These are phyloP conservation scores for Coemansia sp. DNA, from an alignment of 192 early-diverging fungal species.

Conservation along the genomic window DNA sequence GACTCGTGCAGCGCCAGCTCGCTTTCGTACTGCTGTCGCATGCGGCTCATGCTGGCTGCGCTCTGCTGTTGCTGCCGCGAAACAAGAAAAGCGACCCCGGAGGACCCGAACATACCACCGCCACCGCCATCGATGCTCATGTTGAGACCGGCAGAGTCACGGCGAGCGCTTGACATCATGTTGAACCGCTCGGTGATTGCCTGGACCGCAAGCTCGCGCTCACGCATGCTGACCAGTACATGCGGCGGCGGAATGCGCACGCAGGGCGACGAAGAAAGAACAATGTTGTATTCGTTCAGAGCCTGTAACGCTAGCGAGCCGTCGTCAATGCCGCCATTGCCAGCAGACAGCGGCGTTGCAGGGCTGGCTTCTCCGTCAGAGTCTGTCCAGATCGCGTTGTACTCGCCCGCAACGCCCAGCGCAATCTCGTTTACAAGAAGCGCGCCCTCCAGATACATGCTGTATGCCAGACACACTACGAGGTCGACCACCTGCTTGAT, in stretches of 20 bases:
- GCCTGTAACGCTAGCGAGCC: constrained; percentile 51
- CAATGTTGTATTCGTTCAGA: constrained; percentile 63
- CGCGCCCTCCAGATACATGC: constrained; percentile 81
- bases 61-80: constrained; percentile 48
- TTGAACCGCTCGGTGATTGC: constrained; percentile 30
- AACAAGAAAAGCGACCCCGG: constrained; percentile 47
- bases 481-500: constrained; percentile 84
- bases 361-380: neutral
- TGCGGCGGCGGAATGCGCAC: constrained; percentile 86
- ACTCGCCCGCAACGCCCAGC: constrained; percentile 48
- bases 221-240: constrained; percentile 65
- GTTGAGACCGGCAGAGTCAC: constrained; percentile 1
- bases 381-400: constrained; percentile 10
- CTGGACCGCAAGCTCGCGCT: constrained; percentile 56
- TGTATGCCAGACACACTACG: constrained; percentile 84
- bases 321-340: neutral
- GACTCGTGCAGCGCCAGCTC: constrained; percentile 47
- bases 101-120: constrained; percentile 2
- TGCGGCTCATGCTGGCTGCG: constrained; percentile 45
- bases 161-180: constrained; percentile 24
- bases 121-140: neutral
- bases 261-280: constrained; percentile 86
- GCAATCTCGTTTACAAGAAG: constrained; percentile 79
- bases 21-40: constrained; percentile 55
- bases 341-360: neutral